Evolutionary conservation across 2,329 filamentous ascomycete genomes (phyloP).

Genomic region (Diaporthe citrichinensis): DNA sequence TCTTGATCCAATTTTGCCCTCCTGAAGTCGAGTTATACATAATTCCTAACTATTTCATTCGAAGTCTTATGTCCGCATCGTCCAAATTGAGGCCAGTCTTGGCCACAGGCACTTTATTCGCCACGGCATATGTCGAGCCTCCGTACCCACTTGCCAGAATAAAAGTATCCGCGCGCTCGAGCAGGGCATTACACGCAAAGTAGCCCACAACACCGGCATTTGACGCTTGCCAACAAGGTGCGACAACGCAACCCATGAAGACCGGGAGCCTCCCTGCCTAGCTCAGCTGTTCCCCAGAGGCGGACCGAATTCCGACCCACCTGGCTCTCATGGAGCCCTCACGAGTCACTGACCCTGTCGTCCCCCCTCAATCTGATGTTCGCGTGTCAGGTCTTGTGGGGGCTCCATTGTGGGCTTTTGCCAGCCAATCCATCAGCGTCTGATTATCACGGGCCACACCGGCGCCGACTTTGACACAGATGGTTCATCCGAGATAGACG

Average conservation of each 20-base stretch:
- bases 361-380: slow-evolving; percentile 6
- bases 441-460: slow-evolving; percentile 8
- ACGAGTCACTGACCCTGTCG: slow-evolving; percentile 31
- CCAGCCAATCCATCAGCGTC: background rate
- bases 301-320: background rate
- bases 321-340: slow-evolving; percentile 2
- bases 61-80: slow-evolving; percentile 3
- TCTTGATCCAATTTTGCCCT: slow-evolving; percentile 18
- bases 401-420: background rate
- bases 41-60: background rate
- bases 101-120: slow-evolving; percentile 19
- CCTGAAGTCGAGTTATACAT: slow-evolving; percentile 22
- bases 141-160: slow-evolving; percentile 9
- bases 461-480: slow-evolving; percentile 4
- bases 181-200: slow-evolving; percentile 19
- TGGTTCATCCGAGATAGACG: slow-evolving; percentile 2
- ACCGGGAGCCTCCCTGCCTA: background rate
- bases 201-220: slow-evolving; percentile 19
- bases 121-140: slow-evolving; percentile 19
- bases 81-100: slow-evolving; percentile 19
- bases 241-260: background rate
- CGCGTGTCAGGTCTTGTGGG: slow-evolving; percentile 12
- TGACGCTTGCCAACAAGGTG: background rate
- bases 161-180: slow-evolving; percentile 22
- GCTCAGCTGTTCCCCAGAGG: background rate